Evolutionary conservation across 495 filamentous ascomycete genomes (phyloP).

Genomic region (Penicillium silybi): DNA sequence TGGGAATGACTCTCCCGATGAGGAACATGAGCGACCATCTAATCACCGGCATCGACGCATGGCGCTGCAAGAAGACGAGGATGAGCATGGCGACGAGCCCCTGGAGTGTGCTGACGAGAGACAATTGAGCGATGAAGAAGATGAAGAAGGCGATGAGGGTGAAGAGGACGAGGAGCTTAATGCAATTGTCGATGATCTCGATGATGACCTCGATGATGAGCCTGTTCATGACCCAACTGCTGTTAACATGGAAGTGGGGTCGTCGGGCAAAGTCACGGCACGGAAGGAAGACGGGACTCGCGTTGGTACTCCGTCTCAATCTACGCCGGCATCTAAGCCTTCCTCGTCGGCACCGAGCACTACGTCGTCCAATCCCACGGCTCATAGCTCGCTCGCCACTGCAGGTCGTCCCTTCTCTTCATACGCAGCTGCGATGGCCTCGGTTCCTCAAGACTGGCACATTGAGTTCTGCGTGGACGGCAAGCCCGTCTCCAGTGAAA

Average conservation of each 20-base stretch:
- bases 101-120: constrained; percentile 95
- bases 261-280: constrained; percentile 90
- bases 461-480: constrained; percentile 91
- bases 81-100: constrained; percentile 54
- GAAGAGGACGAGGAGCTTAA: constrained; percentile 69
- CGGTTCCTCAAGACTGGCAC: constrained; percentile 90
- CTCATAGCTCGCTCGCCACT: constrained; percentile 37
- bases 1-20: constrained; percentile 26
- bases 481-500: constrained; percentile 81
- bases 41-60: constrained; percentile 49
- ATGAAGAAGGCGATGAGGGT: constrained; percentile 65
- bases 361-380: constrained; percentile 28
- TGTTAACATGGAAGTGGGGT: constrained; percentile 88
- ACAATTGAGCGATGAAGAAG: constrained; percentile 72
- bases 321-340: constrained; percentile 46
- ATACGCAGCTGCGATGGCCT: constrained; percentile 73
- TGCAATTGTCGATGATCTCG: constrained; percentile 84
- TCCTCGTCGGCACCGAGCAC: constrained; percentile 39
- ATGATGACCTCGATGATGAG: constrained; percentile 80
- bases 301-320: constrained; percentile 79
- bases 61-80: constrained; percentile 52
- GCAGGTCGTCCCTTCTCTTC: constrained; percentile 55
- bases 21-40: constrained; percentile 25
- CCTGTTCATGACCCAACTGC: constrained; percentile 73
- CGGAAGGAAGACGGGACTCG: constrained; percentile 92